Percentiles rank a stretch among this genome's conserved stretches.
phyloP scores from a whole-genome alignment of 164 flowering plant genomes.

The Brasenia schreberi region DNA sequence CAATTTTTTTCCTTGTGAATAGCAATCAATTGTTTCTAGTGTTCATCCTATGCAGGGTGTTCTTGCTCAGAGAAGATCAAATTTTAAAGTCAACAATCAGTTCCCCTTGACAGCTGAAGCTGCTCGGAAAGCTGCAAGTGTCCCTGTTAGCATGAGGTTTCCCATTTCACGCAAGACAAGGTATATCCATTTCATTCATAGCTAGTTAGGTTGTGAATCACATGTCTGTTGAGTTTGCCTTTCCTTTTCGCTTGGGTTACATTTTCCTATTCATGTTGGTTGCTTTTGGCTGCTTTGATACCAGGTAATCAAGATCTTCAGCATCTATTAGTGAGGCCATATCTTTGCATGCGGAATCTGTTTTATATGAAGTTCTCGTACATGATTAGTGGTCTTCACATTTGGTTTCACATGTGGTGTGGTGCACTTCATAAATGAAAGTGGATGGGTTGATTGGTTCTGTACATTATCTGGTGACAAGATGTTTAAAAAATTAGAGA shows the following conservation, averaged over 20 bases:
- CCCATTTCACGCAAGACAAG: constrained; percentile 43
- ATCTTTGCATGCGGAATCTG: not conserved
- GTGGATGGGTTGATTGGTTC: too few relatives aligned
- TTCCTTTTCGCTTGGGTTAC: not conserved
- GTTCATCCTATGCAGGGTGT: constrained; percentile 36
- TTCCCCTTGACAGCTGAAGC: constrained; percentile 60
- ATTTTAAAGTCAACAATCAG: constrained; percentile 46
- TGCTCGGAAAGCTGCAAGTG: constrained; percentile 64
- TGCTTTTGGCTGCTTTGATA: not conserved
- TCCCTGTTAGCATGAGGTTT: constrained; percentile 43
- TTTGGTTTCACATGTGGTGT: too few relatives aligned
- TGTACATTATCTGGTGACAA: too few relatives aligned
- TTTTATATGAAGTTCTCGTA: not conserved
- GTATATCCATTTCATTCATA: constrained; percentile 21
- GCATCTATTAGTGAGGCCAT: not conserved
- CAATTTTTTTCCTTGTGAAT: not conserved
- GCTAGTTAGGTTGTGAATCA: not conserved
- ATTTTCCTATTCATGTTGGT: not conserved
- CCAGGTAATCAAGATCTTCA: constrained; percentile 2
- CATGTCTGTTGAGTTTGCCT: not conserved
- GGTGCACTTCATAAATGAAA: too few relatives aligned
- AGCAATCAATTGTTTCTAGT: not conserved
- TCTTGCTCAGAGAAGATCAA: constrained; percentile 76
- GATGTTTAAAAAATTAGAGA: too few relatives aligned
- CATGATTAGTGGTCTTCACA: not conserved